phyloP scores from a whole-genome alignment of 1,284 basidiomycete species.

The Pterula multifida region DNA sequence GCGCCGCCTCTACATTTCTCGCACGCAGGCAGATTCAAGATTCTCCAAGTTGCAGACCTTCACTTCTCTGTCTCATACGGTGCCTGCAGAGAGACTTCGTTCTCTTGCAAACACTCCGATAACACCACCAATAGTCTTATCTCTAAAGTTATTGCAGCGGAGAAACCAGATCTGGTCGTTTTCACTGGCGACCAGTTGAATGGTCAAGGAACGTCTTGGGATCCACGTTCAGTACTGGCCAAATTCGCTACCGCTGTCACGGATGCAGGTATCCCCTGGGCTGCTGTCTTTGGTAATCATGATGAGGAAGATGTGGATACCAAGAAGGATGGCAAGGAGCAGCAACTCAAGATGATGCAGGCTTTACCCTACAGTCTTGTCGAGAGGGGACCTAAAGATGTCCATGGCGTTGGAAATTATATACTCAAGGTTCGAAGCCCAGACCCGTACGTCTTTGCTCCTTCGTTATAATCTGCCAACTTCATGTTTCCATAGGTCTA shows the following conservation, averaged over 20 bases:
- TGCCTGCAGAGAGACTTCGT: constrained; percentile 52
- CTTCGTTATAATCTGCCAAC: constrained; percentile 8
- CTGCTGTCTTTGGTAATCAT: constrained; percentile 88
- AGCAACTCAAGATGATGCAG: constrained; percentile 65
- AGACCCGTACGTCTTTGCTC: constrained; percentile 43
- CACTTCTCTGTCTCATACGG: constrained; percentile 76
- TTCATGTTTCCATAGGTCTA: constrained; percentile 40
- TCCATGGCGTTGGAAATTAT: constrained; percentile 85
- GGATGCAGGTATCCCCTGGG: constrained; percentile 74
- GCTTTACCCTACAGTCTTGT: constrained; percentile 79
- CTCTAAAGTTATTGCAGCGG: constrained; percentile 58
- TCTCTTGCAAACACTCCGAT: constrained; percentile 48
- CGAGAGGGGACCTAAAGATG: constrained; percentile 63
- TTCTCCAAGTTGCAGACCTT: constrained; percentile 84
- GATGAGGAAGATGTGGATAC: constrained; percentile 53
- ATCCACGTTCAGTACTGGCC: constrained; percentile 73
- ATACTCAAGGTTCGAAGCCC: constrained; percentile 65
- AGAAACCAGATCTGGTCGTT: constrained; percentile 85
- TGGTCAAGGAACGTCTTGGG: constrained; percentile 83
- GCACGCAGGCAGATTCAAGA: constrained; percentile 73
- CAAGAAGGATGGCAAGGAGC: constrained; percentile 30
- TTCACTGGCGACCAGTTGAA: constrained; percentile 83
- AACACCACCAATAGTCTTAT: constrained; percentile 64
- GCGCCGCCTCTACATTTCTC: constrained; percentile 73
- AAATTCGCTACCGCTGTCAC: constrained; percentile 78